Conservation (phyloP, 2,329 filamentous ascomycete genomes). For the Hypoxylon rubiginosum region DNA sequence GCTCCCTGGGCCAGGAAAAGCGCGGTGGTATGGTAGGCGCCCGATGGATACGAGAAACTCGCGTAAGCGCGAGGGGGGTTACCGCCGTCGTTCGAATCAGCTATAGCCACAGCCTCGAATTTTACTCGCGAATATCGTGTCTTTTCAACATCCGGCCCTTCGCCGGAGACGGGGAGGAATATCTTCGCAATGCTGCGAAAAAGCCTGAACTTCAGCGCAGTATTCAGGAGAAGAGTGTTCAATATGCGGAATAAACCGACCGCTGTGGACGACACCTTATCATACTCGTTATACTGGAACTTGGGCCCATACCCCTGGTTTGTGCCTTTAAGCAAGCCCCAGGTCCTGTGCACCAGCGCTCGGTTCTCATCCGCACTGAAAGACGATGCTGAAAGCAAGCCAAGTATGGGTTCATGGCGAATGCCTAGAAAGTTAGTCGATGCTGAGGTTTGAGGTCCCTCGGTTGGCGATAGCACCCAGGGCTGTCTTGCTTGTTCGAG, state of each 20-base stretch:
- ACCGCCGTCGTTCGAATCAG: constrained; percentile 18
- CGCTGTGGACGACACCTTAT: constrained; percentile 26
- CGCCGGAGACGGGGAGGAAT: constrained; percentile 34
- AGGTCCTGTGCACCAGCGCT: constrained; percentile 41
- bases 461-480: constrained; percentile 36
- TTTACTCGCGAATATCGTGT: constrained; percentile 16
- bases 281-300: constrained; percentile 43
- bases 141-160: constrained; percentile 40
- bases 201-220: constrained; percentile 10
- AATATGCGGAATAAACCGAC: constrained; percentile 27
- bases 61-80: constrained; percentile 30
- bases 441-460: constrained; percentile 5
- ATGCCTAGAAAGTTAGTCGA: constrained; percentile 34
- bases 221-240: constrained; percentile 4
- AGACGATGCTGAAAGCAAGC: constrained; percentile 30
- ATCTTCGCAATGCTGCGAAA: constrained; percentile 15
- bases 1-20: constrained; percentile 41
- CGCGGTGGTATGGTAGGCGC: constrained; percentile 38
- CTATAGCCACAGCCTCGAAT: constrained; percentile 41
- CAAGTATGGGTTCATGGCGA: constrained; percentile 30
- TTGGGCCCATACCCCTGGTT: constrained; percentile 33
- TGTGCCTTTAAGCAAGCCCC: constrained; percentile 39
- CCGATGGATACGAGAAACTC: constrained; percentile 37
- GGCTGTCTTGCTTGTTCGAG: constrained; percentile 25
- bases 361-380: constrained; percentile 31